phyloP scores from a whole-genome alignment of 2,329 filamentous ascomycete genomes.

The Nemania sp. region DNA sequence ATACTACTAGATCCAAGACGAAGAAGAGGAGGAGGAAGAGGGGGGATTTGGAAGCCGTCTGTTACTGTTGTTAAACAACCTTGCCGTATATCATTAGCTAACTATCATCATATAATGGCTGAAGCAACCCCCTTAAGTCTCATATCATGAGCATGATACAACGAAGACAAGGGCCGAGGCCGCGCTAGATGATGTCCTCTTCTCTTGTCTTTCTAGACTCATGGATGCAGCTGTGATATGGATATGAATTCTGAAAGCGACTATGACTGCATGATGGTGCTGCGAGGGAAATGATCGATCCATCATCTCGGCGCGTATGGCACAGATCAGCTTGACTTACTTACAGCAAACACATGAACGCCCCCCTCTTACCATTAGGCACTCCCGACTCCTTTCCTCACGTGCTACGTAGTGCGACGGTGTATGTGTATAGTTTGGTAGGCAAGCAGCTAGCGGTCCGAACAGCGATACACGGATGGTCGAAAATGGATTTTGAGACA shows the following conservation, averaged over 20 bases:
- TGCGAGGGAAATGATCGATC: constrained; percentile 3
- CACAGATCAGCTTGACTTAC: constrained; percentile 13
- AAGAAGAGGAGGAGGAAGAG: neutral
- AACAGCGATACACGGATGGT: constrained; percentile 4
- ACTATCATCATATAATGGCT: neutral
- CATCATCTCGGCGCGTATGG: constrained; percentile 2
- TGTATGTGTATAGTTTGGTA: neutral
- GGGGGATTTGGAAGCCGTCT: neutral
- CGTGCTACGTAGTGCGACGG: constrained; percentile 12
- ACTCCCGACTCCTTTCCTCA: constrained; percentile 5
- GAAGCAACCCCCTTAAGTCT: neutral
- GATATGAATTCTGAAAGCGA: constrained; percentile 3
- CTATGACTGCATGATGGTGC: constrained; percentile 13
- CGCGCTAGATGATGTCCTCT: neutral
- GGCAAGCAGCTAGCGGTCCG: constrained; percentile 1
- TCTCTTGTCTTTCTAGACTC: neutral
- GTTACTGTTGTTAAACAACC: neutral
- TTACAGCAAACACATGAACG: constrained; percentile 4
- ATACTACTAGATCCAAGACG: neutral
- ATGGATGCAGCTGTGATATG: too few relatives aligned
- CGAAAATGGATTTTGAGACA: constrained; percentile 14
- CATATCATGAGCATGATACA: neutral
- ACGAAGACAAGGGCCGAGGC: neutral
- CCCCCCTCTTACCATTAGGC: too few relatives aligned
- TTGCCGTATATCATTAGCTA: neutral